phyloP scores from a whole-genome alignment of 2,329 filamentous ascomycete species.

The Calonectria pteridis region DNA sequence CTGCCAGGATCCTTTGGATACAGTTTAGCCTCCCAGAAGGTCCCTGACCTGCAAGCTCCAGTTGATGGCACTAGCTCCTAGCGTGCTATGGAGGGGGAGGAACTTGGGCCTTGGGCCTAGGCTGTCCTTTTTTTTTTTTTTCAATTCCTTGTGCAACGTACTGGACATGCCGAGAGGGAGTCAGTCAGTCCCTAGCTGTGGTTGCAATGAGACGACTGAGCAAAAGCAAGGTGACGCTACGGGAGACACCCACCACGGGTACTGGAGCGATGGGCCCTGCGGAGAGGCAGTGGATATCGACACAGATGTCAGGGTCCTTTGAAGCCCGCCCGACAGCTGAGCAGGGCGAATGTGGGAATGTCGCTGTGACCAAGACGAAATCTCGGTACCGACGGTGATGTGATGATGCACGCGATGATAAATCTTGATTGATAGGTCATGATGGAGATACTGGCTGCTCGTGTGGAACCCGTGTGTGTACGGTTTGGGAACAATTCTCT shows the following conservation, averaged over 20 bases:
- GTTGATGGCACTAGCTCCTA: slow-evolving; percentile 32
- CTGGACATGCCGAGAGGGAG: neutral
- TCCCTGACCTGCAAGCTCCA: slow-evolving; percentile 27
- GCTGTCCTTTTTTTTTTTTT: neutral
- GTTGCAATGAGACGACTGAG: neutral
- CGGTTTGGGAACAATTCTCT: neutral
- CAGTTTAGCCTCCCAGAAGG: slow-evolving; percentile 21
- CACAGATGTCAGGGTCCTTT: slow-evolving; percentile 1
- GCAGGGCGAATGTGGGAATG: neutral
- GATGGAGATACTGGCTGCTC: neutral
- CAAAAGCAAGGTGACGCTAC: slow-evolving; percentile 26
- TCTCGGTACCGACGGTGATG: slow-evolving; percentile 14
- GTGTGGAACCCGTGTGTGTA: slow-evolving; percentile 3
- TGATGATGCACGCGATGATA: slow-evolving; percentile 27
- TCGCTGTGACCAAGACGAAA: neutral
- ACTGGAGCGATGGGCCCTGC: neutral
- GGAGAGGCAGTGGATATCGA: slow-evolving; percentile 4
- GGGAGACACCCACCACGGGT: slow-evolving; percentile 4
- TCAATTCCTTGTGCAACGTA: neutral
- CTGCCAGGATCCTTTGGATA: slow-evolving; percentile 27
- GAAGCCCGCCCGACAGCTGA: neutral
- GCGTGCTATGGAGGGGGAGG: slow-evolving; percentile 33
- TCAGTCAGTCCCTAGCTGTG: neutral
- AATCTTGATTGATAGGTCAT: slow-evolving; percentile 10
- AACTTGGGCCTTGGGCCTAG: slow-evolving; percentile 2